Conservation (phyloP, 208 protist species). For the Acanthamoeba divionensis region DNA sequence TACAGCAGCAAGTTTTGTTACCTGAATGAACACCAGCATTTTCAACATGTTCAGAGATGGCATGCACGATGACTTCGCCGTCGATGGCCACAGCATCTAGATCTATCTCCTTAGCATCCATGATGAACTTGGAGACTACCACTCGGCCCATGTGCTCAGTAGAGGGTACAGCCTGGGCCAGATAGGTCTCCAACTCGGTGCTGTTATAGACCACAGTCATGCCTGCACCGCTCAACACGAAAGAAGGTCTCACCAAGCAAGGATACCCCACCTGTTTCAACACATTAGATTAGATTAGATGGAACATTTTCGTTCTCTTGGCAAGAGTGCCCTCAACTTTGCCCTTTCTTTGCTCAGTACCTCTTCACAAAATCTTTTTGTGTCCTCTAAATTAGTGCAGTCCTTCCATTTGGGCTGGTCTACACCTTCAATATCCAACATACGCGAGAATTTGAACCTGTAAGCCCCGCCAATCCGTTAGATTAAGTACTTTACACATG, state of each 20-base stretch:
- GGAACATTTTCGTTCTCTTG: no score
- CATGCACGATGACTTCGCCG: slow-evolving; percentile 92
- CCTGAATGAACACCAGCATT: slow-evolving; percentile 90
- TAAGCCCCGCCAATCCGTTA: no score
- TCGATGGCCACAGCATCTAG: slow-evolving; percentile 96
- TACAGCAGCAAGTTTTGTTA: no score
- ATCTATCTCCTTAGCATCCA: slow-evolving; percentile 96
- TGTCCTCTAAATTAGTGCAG: slow-evolving; percentile 86
- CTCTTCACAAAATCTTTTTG: slow-evolving; percentile 86
- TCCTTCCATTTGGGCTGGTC: slow-evolving; percentile 96
- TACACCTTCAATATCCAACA: slow-evolving; percentile 76
- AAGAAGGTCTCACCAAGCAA: slow-evolving; percentile 94
- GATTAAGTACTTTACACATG: slow-evolving; percentile 91
- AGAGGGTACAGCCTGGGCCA: slow-evolving; percentile 89
- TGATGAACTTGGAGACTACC: slow-evolving; percentile 90
- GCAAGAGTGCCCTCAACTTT: not conserved
- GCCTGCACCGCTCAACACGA: slow-evolving; percentile 95
- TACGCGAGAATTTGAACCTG: slow-evolving; percentile 67
- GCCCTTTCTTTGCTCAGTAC: slow-evolving; percentile 43
- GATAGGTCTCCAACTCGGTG: slow-evolving; percentile 90
- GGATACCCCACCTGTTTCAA: no score
- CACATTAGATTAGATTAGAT: no score
- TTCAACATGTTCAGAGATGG: slow-evolving; percentile 97
- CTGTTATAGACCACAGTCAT: slow-evolving; percentile 93
- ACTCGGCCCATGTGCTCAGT: slow-evolving; percentile 60